Evolutionary conservation across 106 monocot genomes (phyloP), one percentile per base, ranked within the genome.

Genomic region (Phalaenopsis equestris): DNA sequence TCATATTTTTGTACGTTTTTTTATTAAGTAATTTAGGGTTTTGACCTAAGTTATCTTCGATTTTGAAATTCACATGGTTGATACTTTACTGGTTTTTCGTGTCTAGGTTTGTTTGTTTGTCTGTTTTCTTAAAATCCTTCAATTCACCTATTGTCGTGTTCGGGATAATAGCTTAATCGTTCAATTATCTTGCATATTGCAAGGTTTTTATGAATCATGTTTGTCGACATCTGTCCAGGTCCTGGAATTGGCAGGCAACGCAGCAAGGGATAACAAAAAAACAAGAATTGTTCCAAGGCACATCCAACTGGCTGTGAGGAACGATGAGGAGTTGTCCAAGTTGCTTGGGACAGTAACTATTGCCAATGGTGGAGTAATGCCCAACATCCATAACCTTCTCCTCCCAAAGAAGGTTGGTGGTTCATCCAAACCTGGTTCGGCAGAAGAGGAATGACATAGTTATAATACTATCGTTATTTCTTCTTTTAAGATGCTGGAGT

Each of bases 191-290:
- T 52, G 14, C 12, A 12, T 10, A 14, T 12, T 14, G 12, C 14
- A 12, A 3, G 52, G 2, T 12, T 52, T 52, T 12, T 52, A 10
- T 52, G 52, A 12, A 52, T 52, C 12, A 61, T 61, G n/a, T 61
- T 0, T 70, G 3, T 23, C 1, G 52, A 0, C 2, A 15, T 2
- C n/a, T 76, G 55, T 19, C 42, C 42, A 91, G 91, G 91, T 91
- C 2, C 42, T 91, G 75, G 91, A 91, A 76, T 72, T 91, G 19
- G 91, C 88, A 0, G 91, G 91, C 8, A 91, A 91, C 45, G 91
- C 91, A 0, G 91, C 88, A 0, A 83, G 91, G 38, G 91, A 91
- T 83, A 91, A 89, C 82, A 89, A 92, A 87, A 92, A 92, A 80
- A 87, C 87, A 3, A 79, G 91, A 68, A 89, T 91, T 18, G 89